Conservation (phyloP, 495 filamentous ascomycete species). For the Penicillium subrubescens region DNA sequence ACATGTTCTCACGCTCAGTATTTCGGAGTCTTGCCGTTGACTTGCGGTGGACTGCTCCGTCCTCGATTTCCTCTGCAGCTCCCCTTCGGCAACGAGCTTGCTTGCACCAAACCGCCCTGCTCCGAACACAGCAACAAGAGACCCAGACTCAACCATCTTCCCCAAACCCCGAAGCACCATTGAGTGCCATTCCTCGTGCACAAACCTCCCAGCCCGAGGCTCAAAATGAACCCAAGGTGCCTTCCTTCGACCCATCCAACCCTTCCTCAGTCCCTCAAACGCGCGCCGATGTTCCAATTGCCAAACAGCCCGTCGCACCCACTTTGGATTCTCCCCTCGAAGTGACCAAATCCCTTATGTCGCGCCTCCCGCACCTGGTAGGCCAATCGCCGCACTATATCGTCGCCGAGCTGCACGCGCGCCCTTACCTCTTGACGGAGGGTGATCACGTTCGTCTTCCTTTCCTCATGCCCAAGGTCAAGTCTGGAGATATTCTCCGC, state of each 20-base stretch:
- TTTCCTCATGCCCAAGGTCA: slow-evolving; percentile 86
- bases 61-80: slow-evolving; percentile 40
- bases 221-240: slow-evolving; percentile 10
- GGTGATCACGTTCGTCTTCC: slow-evolving; percentile 90
- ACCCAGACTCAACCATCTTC: slow-evolving; percentile 23
- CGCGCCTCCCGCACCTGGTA: slow-evolving; percentile 74
- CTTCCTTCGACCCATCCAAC: slow-evolving; percentile 20
- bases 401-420: slow-evolving; percentile 80
- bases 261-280: slow-evolving; percentile 17
- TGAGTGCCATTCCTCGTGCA: slow-evolving; percentile 33
- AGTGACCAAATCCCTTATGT: slow-evolving; percentile 59
- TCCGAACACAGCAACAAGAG: slow-evolving; percentile 25
- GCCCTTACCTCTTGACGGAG: slow-evolving; percentile 84
- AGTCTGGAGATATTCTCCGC: slow-evolving; percentile 79
- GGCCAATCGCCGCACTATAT: slow-evolving; percentile 85
- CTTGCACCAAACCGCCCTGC: slow-evolving; percentile 28
- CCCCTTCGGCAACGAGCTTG: slow-evolving; percentile 39
- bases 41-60: slow-evolving; percentile 34
- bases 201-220: slow-evolving; percentile 25
- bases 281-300: slow-evolving; percentile 28
- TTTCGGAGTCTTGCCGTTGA: slow-evolving; percentile 40
- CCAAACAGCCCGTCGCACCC: slow-evolving; percentile 41
- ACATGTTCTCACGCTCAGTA: slow-evolving; percentile 47
- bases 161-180: slow-evolving; percentile 32
- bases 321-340: slow-evolving; percentile 40